A percentile compares a stretch with the other conserved stretches of the same genome.
These are phyloP conservation scores for Lipomyces mesembrius DNA, from an alignment of 805 yeast species.

Conservation along the genomic window DNA sequence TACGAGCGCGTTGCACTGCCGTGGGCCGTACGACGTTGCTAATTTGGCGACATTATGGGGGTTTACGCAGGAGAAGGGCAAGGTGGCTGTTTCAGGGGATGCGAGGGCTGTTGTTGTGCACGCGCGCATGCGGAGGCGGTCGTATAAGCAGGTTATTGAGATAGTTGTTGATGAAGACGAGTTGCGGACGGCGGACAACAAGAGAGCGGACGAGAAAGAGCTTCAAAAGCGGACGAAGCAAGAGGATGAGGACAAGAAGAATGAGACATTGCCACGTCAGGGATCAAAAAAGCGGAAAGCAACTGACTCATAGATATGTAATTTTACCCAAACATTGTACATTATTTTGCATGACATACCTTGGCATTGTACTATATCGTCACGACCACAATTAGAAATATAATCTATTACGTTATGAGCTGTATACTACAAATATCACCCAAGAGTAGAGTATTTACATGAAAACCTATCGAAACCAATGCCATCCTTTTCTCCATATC, in stretches of 20 bases:
- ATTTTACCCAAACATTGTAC: neutral
- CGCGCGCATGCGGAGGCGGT: constrained; percentile 72
- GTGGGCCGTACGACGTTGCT: constrained; percentile 70
- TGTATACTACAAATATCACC: neutral
- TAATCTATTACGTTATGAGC: neutral
- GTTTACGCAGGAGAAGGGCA: constrained; percentile 64
- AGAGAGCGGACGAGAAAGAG: neutral
- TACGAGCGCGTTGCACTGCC: constrained; percentile 52
- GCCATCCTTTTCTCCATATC: neutral
- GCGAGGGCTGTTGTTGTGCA: constrained; percentile 69
- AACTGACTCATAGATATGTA: neutral
- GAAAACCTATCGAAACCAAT: neutral
- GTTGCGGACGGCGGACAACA: neutral
- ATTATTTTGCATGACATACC: neutral
- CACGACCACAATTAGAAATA: neutral
- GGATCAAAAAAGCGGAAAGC: constrained; percentile 10
- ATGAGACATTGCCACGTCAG: neutral
- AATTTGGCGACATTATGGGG: constrained; percentile 73
- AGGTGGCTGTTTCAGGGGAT: constrained; percentile 60
- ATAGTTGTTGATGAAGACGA: constrained; percentile 11
- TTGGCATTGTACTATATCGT: neutral
- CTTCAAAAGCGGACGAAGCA: neutral
- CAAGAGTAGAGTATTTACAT: constrained; percentile 6
- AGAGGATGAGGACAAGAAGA: constrained; percentile 7
- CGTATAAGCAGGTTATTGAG: constrained; percentile 50